Evolutionary conservation across 169 alveolate species (phyloP).

Genomic region (Cryptosporidium felis): DNA sequence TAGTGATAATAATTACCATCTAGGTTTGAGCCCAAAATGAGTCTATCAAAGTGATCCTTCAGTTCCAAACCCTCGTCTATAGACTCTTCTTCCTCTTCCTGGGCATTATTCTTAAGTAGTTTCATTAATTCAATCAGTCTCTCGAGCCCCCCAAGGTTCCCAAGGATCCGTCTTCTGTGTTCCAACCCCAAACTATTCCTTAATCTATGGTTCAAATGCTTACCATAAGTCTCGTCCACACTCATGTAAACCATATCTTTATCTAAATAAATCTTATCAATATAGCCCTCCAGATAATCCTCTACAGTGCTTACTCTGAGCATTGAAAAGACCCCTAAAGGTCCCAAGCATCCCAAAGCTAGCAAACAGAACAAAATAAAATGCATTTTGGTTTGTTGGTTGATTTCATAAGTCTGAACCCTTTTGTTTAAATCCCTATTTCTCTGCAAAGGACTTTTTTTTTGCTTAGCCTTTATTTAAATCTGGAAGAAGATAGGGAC

Average conservation of each 20-base stretch:
- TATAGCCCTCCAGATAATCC: slow-evolving; percentile 8
- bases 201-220: too few species aligned
- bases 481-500: too few species aligned
- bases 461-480: too few species aligned
- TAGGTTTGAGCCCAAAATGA: slow-evolving; percentile 8
- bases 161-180: not conserved
- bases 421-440: too few species aligned
- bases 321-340: too few species aligned
- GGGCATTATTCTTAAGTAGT: not conserved
- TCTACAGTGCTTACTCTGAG: too few species aligned
- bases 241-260: not conserved
- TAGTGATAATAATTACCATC: slow-evolving; percentile 27
- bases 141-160: slow-evolving; percentile 11
- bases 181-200: not conserved
- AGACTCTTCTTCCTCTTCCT: slow-evolving; percentile 14
- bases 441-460: too few species aligned
- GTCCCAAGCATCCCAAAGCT: too few species aligned
- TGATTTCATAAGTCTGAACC: too few species aligned
- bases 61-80: slow-evolving; percentile 8
- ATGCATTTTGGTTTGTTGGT: too few species aligned
- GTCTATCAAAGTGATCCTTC: slow-evolving; percentile 3
- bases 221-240: too few species aligned
- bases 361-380: too few species aligned
- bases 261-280: slow-evolving; percentile 10
- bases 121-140: slow-evolving; percentile 12